phyloP scores from a whole-genome alignment of 208 protist species.

The Leishmania major region DNA sequence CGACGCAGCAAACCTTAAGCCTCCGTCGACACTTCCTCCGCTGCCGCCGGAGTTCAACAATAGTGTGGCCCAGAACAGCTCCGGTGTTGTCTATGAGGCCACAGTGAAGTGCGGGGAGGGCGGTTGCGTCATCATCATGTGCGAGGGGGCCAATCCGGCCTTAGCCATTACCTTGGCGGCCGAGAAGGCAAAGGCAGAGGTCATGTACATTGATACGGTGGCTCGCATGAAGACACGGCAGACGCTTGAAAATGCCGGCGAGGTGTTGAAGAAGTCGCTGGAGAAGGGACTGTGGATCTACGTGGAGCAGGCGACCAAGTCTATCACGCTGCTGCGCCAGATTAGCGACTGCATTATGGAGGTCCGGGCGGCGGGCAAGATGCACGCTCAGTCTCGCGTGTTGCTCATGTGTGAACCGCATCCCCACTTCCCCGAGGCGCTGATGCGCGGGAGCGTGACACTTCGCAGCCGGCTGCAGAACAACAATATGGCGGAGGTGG shows the following conservation, averaged over 20 bases:
- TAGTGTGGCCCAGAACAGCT: slow-evolving; percentile 49
- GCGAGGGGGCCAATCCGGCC: slow-evolving; percentile 82
- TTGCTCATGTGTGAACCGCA: slow-evolving; percentile 93
- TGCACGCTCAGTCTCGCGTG: slow-evolving; percentile 67
- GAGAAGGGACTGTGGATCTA: slow-evolving; percentile 91
- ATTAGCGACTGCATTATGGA: slow-evolving; percentile 78
- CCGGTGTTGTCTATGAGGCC: slow-evolving; percentile 64
- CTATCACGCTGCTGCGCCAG: slow-evolving; percentile 83
- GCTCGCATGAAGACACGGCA: slow-evolving; percentile 88
- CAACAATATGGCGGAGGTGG: slow-evolving; percentile 58
- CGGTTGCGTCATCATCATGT: slow-evolving; percentile 86
- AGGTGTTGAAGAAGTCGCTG: slow-evolving; percentile 74
- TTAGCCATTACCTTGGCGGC: slow-evolving; percentile 79
- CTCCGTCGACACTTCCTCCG: slow-evolving; percentile 41
- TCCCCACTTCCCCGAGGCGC: slow-evolving; percentile 84
- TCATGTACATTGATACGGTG: slow-evolving; percentile 91
- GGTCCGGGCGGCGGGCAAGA: slow-evolving; percentile 41
- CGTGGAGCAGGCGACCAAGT: slow-evolving; percentile 91
- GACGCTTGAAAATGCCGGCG: slow-evolving; percentile 71
- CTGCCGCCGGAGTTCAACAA: slow-evolving; percentile 47
- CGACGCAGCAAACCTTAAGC: slow-evolving; percentile 51
- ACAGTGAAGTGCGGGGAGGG: slow-evolving; percentile 50
- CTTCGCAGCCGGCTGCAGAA: slow-evolving; percentile 76
- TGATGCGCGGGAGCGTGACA: slow-evolving; percentile 78
- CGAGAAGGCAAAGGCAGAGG: slow-evolving; percentile 55